Base-by-base conservation (phyloP, 1,284 basidiomycete genomes). In the Sporisorium iseilematis-ciliati region DNA sequence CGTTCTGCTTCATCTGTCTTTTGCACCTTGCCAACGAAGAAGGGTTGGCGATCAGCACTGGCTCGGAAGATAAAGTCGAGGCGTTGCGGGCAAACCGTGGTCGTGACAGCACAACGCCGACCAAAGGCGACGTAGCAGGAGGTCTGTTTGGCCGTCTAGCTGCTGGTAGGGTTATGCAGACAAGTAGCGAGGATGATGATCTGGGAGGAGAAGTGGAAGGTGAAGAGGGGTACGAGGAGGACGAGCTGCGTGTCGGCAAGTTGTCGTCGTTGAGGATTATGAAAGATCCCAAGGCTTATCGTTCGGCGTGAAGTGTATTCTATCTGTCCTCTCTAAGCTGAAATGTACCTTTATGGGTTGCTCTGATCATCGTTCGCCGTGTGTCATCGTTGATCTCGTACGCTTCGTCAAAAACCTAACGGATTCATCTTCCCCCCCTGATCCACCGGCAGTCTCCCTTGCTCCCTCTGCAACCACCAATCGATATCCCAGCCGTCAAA, bases 1-100 rank as follows among this genome's bases (percentile, higher is more conserved):
- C 94, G 71, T 99, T 97, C 90, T 99, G 96, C 86, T 99, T 99
- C 88, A 99, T 99, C 85, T 99, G 96, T 83, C 87, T 99, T 38
- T 87, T 97, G 35, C 95, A 97, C 87, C 88, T 99, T 43, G 95
- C 95, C 48, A 97, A 98, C 84, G 95, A 98, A 85, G 93, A 94
- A 83, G 95, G 95, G 1, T 88, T 97, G 48, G 70, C 66, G 54
- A 82, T 84, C 48, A 75, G 51, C 59, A 80, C 63, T 26, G 77
- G 63, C 21, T 61, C 68, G 55, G 64, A 66, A 68, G 73, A 66
- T 25, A 54, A 67, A 49, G 49, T 67, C 42, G 60, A 64, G 46
- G 51, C 54, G 65, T 23, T 78, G 68, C 48, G 79, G 59, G 43
- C 80, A 50, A 76, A 69, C 55, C 41, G 56, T 26, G 41, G 62